These are phyloP conservation scores for Ophiocordyceps camponoti-leonardi DNA, from an alignment of 2,329 filamentous ascomycete genomes.

Conservation along the genomic window DNA sequence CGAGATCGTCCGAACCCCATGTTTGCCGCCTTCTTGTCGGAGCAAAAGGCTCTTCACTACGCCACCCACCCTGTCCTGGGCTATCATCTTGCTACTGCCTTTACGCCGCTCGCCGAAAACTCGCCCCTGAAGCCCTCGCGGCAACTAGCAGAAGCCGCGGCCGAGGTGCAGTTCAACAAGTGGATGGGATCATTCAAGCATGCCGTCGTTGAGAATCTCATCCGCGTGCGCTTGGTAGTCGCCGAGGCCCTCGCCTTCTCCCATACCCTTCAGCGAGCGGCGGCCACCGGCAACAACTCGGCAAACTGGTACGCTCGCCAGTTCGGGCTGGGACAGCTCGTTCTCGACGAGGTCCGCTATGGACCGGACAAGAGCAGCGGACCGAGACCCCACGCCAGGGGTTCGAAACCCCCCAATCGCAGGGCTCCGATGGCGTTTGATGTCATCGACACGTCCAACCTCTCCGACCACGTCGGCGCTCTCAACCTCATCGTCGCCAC, in stretches of 20 bases:
- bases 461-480: conserved; percentile 20
- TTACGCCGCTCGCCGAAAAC: conserved; percentile 16
- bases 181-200: conserved; percentile 25
- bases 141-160: conserved; percentile 7
- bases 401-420: no score
- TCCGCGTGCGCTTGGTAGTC: conserved; percentile 26
- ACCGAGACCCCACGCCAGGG: no score
- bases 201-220: conserved; percentile 5
- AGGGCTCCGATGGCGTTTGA: conserved; percentile 28
- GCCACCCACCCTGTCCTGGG: conserved; percentile 32
- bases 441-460: conserved; percentile 35
- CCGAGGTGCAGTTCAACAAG: conserved; percentile 25
- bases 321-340: conserved; percentile 19
- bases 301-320: conserved; percentile 25
- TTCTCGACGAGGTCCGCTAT: conserved; percentile 26
- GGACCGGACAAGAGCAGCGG: conserved; percentile 2
- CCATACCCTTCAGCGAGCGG: conserved; percentile 28
- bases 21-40: conserved; percentile 18
- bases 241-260: conserved; percentile 34
- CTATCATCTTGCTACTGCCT: conserved; percentile 37
- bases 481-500: conserved; percentile 23
- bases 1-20: conserved; percentile 24
- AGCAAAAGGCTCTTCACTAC: conserved; percentile 24
- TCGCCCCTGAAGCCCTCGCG: conserved; percentile 19
- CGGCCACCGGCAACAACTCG: conserved; percentile 10